Base-by-base conservation (phyloP, 805 yeast species). In the Candida corydali region DNA sequence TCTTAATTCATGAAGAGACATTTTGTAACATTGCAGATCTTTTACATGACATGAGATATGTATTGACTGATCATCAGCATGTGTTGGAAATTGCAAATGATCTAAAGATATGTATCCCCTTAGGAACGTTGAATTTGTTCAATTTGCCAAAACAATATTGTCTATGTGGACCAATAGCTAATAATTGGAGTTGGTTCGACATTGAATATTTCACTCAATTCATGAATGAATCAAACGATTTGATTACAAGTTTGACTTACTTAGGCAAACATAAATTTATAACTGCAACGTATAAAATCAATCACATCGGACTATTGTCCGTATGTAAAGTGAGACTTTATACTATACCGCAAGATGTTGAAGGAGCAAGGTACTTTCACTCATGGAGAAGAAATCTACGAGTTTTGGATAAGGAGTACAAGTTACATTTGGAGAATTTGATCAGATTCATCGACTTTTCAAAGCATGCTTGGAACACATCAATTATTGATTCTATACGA, bases 151-250 rank as follows among this genome's bases (percentile, higher is more conserved):
- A n/a, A n/a, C n/a, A n/a, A n/a, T n/a, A n/a, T n/a, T n/a, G n/a
- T n/a, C n/a, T n/a, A n/a, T n/a, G n/a, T n/a, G n/a, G n/a, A n/a
- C n/a, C n/a, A n/a, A n/a, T n/a, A n/a, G n/a, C n/a, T n/a, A n/a
- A n/a, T n/a, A 68, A 64, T 1, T 80, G 85, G 84, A 47, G 33
- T 34, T 78, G 84, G 85, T 55, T 76, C 11, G 78, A 76, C 42
- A 59, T 73, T 8, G 74, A 74, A 12, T 60, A 48, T 41, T 51
- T 65, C 4, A 36, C 42, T 32, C 16, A 29, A 32, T 15, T 46
- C 43, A 28, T 36, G 38, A 37, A 41, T n/a, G 36, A 34, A n/a
- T n/a, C n/a, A n/a, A n/a, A 31, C 23, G 35, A 12, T 24, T 41
- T 15, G 39, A 54, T 47, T 43, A 50, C 33, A 18, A 72, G 71